Percentiles rank a stretch among this genome's conserved stretches.
phyloP scores from a whole-genome alignment of 768 basidiomycete genomes.

The Cystofilobasidium bisporidii region DNA sequence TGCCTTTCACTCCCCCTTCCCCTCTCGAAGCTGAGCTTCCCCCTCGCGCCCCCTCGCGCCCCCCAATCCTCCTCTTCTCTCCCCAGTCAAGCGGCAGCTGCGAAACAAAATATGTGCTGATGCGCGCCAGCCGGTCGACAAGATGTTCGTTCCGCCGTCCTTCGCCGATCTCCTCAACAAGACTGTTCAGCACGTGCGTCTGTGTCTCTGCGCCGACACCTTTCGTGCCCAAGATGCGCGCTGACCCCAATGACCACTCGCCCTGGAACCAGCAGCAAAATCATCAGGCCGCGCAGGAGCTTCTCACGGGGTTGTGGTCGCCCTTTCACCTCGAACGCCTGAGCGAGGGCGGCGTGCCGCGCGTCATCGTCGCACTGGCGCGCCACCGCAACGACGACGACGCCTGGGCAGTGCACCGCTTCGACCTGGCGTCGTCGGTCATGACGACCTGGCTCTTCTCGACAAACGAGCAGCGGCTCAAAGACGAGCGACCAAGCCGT shows the following conservation, averaged over 20 bases:
- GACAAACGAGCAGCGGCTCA: constrained; percentile 29
- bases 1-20: no score
- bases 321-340: constrained; percentile 29
- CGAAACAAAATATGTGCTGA: constrained; percentile 33
- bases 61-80: no score
- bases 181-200: constrained; percentile 38
- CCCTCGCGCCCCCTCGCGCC: no score
- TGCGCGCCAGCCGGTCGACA: constrained; percentile 36
- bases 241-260: no score
- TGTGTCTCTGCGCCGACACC: no score
- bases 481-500: constrained; percentile 37
- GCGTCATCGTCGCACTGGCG: constrained; percentile 38
- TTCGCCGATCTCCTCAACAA: constrained; percentile 38
- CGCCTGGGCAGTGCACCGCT: constrained; percentile 40
- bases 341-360: constrained; percentile 34
- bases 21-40: no score
- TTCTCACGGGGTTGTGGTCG: constrained; percentile 36
- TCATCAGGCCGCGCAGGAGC: constrained; percentile 35
- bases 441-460: constrained; percentile 36
- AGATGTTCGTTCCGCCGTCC: constrained; percentile 38
- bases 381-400: constrained; percentile 34
- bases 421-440: constrained; percentile 35
- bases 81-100: constrained; percentile 38
- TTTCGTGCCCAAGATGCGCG: no score
- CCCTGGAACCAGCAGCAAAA: no score